Base-by-base conservation (phyloP, 1,284 basidiomycete species). In the Volvariella surrecta region DNA sequence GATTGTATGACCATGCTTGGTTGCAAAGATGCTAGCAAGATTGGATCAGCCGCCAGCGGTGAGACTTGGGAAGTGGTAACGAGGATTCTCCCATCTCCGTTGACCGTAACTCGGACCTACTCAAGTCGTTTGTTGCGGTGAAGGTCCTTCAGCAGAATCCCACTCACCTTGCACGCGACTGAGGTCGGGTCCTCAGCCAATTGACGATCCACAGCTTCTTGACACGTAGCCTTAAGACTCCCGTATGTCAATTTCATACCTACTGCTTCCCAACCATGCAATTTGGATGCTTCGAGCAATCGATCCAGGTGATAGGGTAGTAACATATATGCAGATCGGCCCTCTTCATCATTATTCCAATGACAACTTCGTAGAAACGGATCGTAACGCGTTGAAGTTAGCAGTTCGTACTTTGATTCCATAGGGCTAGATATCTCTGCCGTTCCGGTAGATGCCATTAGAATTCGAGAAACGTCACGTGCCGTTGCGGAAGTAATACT, bases 341-440 rank as follows among this genome's bases (percentile, higher is more conserved):
- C 66, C 40, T 74, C 68, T 7, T 63, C 51, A 13, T 64, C 62
- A 16, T 77, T 69, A 51, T 85, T 86, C 81, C 79, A 86, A 6
- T 49, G 30, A 9, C 70, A 56, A 4, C 53, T 48, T 9, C 62
- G 54, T 4, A 85, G 64, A 20, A 56, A 58, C 1, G 60, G 62
- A 53, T 87, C 85, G 54, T 71, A 82, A 47, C 80, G 66, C 1
- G 72, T 70, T 0, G 78, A 68, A 4, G 74, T 72, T 21, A 81
- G 59, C 20, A 84, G 66, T 30, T 67, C 55, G 53, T 63, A 69
- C 18, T 28, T 11, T 11, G 11, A 28, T 28, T 28, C 24, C 24
- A 28, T 28, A 28, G 6, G 24, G 24, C 11, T 28, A 11, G 6
- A 28, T 11, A 28, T 6, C 6, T 28, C 24, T 28, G 24, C n/a